Base-by-base conservation (phyloP, 2,329 filamentous ascomycete species). In the Chaetomiaceae sp. region DNA sequence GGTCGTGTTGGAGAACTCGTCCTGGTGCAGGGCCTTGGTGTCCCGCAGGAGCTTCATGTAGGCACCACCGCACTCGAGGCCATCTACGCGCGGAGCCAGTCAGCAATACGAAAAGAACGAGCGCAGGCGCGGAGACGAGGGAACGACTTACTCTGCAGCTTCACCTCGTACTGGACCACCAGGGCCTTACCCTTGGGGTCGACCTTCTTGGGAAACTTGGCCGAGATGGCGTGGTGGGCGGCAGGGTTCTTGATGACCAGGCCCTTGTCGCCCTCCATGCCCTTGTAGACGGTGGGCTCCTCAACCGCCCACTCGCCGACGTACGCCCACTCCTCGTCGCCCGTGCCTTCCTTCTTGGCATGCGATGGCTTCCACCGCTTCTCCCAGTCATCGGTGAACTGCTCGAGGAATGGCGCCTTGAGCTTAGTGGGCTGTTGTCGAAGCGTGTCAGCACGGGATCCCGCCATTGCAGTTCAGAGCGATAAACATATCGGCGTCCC, bases 1-100 rank as follows among this genome's bases (percentile, higher is more conserved):
- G 35, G 91, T 95, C 52, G 85, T 82, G 73, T 98, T 97, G 69
- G 87, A 88, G 77, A 98, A 98, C 76, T 98, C 93, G 57, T 97
- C 91, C 62, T 88, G 82, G 75, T 95, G 88, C 61, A 98, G 88
- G 68, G 88, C 86, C 77, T 91, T 90, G 79, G 93, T 97, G 67
- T 98, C 90, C 61, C 94, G 86, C 59, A 98, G 86, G 58, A 98
- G 87, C 84, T 98, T 98, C 78, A 98, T 78, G 78, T 98, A 98
- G 60, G 93, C 93, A 70, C 93, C 93, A 77, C 93, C 93, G 68
- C 93, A 98, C 70, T 96, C 90, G 54, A 98, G 83, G 60, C 89
- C 90, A 67, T 93, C 89, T 94, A 53, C 9, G 49, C n/a, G 45
- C 7, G 38, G 35, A 7, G 11, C 6, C 1, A 10, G 45, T 54